Evolutionary conservation across 768 basidiomycete genomes (phyloP).

Genomic region (Auriscalpium orientale): DNA sequence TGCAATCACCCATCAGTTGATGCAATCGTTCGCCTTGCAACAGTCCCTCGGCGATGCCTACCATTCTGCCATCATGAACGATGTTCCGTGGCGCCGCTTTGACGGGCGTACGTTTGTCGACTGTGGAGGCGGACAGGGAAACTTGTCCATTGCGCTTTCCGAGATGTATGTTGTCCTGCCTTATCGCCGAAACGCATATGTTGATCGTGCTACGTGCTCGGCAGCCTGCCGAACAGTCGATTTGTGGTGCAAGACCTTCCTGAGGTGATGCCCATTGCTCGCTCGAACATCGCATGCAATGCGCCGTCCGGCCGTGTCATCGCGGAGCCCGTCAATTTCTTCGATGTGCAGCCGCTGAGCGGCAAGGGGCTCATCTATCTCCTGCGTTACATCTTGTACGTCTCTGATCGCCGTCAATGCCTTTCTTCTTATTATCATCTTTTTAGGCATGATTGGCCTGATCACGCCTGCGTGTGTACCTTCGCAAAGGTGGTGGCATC

Average conservation of each 20-base stretch:
- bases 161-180: neutral
- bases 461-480: slow-evolving; percentile 6
- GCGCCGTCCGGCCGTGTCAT: neutral
- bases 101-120: neutral
- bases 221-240: neutral
- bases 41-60: slow-evolving; percentile 4
- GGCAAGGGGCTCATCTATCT: slow-evolving; percentile 2
- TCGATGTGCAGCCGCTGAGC: slow-evolving; percentile 1
- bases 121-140: slow-evolving; percentile 4
- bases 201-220: neutral
- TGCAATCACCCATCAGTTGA: neutral
- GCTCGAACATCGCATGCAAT: neutral
- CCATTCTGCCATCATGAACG: slow-evolving; percentile 1
- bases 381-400: slow-evolving; percentile 5
- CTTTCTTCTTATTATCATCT: neutral
- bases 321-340: slow-evolving; percentile 1
- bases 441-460: slow-evolving; percentile 15
- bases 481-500: neutral
- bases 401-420: neutral
- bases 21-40: neutral
- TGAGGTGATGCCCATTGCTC: slow-evolving; percentile 5
- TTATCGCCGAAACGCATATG: neutral
- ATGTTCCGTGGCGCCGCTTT: slow-evolving; percentile 2
- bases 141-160: slow-evolving; percentile 3
- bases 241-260: slow-evolving; percentile 4